Conservation (phyloP, 495 filamentous ascomycete genomes). For the Apiosordaria backusii region DNA sequence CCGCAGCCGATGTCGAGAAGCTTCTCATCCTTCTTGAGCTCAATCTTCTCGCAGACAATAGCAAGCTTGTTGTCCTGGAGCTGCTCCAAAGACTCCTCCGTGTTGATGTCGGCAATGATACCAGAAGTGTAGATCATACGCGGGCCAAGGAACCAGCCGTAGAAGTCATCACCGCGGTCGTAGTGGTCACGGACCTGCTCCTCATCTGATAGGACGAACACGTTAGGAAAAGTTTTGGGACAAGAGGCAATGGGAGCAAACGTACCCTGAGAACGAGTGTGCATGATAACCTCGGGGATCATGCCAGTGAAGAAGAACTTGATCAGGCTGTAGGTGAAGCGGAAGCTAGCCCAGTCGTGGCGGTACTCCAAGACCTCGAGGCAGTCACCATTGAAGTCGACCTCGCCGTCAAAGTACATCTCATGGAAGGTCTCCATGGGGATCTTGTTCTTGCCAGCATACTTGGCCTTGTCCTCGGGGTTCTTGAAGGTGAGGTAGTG, state of each 20-base stretch:
- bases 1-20: constrained; percentile 84
- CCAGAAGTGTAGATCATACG: constrained; percentile 91
- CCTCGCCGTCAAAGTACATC: constrained; percentile 83
- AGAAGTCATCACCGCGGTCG: constrained; percentile 85
- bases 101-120: constrained; percentile 70
- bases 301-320: constrained; percentile 49
- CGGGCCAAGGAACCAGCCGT: constrained; percentile 83
- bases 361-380: constrained; percentile 78
- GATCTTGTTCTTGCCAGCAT: constrained; percentile 73
- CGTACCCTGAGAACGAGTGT: constrained; percentile 70
- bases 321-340: constrained; percentile 67
- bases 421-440: constrained; percentile 85
- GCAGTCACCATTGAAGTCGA: constrained; percentile 80
- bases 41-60: constrained; percentile 82
- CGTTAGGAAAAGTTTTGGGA: constrained; percentile 18
- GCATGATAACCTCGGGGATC: constrained; percentile 73
- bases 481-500: constrained; percentile 83
- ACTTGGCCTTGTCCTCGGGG: constrained; percentile 65
- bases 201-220: constrained; percentile 53
- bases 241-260: background rate
- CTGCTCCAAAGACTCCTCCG: constrained; percentile 76
- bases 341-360: constrained; percentile 84
- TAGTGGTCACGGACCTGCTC: constrained; percentile 87
- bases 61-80: constrained; percentile 88
- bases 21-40: constrained; percentile 63